Evolutionary conservation across 2,329 filamentous ascomycete genomes (phyloP).

Genomic region (Arthroderma uncinatum): DNA sequence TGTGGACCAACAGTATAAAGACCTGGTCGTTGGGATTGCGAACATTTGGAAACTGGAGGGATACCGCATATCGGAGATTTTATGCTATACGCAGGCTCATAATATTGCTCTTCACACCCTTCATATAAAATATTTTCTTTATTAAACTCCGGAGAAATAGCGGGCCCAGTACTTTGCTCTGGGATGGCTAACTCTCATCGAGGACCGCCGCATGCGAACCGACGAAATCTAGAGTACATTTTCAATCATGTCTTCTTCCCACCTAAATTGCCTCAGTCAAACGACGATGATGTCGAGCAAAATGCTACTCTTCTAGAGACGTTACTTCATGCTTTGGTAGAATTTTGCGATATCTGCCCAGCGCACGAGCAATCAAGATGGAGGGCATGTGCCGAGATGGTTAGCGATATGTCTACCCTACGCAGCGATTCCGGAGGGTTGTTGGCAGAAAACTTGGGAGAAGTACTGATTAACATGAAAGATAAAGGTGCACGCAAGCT

Average conservation of each 20-base stretch:
- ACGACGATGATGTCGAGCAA: slow-evolving; percentile 19
- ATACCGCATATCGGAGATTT: too few relatives aligned
- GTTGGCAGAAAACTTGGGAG: not conserved
- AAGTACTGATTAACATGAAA: too few relatives aligned
- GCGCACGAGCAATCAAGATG: not conserved
- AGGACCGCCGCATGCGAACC: not conserved
- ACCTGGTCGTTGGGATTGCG: too few relatives aligned
- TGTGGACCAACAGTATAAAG: too few relatives aligned
- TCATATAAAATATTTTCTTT: not conserved
- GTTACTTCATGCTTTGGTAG: not conserved
- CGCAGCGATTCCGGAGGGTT: not conserved
- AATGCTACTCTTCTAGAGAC: too few relatives aligned
- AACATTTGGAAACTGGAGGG: too few relatives aligned
- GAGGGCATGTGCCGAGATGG: not conserved
- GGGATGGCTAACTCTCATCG: not conserved
- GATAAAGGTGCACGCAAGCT: too few relatives aligned
- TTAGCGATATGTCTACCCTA: not conserved
- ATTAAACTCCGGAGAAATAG: not conserved
- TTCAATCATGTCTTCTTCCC: slow-evolving; percentile 42
- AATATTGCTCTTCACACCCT: too few relatives aligned
- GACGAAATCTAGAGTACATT: slow-evolving; percentile 17
- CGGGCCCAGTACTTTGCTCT: not conserved
- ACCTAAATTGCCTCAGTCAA: slow-evolving; percentile 36
- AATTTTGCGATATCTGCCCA: not conserved
- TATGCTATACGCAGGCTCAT: too few relatives aligned